A percentile compares a stretch with the other conserved stretches of the same genome.
phyloP scores from a whole-genome alignment of 2,329 filamentous ascomycete genomes.

The Orbilia javanica region DNA sequence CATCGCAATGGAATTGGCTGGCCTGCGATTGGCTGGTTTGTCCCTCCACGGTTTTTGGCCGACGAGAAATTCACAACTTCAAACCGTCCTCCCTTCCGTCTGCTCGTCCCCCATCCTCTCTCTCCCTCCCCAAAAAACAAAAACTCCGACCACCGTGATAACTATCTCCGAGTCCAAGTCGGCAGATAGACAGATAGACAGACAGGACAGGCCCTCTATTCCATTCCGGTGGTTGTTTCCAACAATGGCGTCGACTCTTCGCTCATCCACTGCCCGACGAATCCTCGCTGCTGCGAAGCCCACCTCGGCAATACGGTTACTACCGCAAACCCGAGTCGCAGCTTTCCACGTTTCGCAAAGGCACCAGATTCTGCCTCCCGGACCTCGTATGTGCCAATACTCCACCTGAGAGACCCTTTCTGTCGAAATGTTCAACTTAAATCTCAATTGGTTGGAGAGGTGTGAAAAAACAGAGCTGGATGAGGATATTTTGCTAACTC shows the following conservation, averaged over 20 bases:
- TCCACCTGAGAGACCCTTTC: conserved; percentile 71
- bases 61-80: conserved; percentile 51
- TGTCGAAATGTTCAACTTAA: not conserved
- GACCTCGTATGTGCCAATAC: conserved; percentile 78
- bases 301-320: conserved; percentile 57
- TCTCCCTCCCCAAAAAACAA: not conserved
- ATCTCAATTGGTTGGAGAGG: not conserved
- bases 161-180: not conserved
- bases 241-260: conserved; percentile 48
- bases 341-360: conserved; percentile 88
- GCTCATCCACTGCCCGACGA: conserved; percentile 40
- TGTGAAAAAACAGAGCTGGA: not conserved
- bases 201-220: not conserved
- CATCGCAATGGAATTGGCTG: conserved; percentile 47
- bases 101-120: conserved; percentile 2
- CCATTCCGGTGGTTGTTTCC: not conserved
- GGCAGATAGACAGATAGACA: not conserved
- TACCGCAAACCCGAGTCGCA: conserved; percentile 71
- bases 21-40: conserved; percentile 43
- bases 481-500: conserved; percentile 22
- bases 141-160: conserved; percentile 7
- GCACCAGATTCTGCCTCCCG: conserved; percentile 81
- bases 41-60: conserved; percentile 56
- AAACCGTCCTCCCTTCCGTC: conserved; percentile 3
- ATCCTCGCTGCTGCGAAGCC: conserved; percentile 45